Evolutionary conservation across 306 rosid species (phyloP).

Genomic region (Fragaria nilgerrensis): DNA sequence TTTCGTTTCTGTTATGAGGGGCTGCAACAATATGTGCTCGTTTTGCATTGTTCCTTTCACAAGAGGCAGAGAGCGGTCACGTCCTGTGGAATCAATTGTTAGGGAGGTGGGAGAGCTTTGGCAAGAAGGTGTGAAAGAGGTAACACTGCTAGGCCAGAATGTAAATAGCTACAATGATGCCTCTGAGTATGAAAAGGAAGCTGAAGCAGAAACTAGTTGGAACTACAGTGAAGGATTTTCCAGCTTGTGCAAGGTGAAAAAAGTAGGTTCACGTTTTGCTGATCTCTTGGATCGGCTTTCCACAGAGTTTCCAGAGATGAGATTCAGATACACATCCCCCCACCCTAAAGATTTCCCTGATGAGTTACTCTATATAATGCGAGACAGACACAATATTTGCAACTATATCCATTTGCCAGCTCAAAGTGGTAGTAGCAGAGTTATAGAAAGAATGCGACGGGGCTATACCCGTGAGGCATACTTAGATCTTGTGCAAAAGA

Average conservation of each 20-base stretch:
- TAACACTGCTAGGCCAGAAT: slow-evolving; percentile 94
- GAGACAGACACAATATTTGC: slow-evolving; percentile 83
- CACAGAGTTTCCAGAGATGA: slow-evolving; percentile 84
- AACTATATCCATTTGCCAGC: slow-evolving; percentile 86
- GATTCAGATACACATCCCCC: slow-evolving; percentile 97
- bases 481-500: slow-evolving; percentile 84
- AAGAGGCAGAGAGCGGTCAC: slow-evolving; percentile 92
- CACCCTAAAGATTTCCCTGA: slow-evolving; percentile 98
- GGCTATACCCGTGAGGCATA: slow-evolving; percentile 94
- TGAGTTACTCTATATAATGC: slow-evolving; percentile 82
- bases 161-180: slow-evolving; percentile 93
- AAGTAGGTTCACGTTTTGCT: slow-evolving; percentile 84
- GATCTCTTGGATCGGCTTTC: slow-evolving; percentile 88
- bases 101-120: slow-evolving; percentile 90
- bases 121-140: slow-evolving; percentile 92
- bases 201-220: slow-evolving; percentile 73
- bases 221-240: slow-evolving; percentile 88
- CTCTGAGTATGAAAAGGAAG: slow-evolving; percentile 50
- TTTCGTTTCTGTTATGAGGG: slow-evolving; percentile 94
- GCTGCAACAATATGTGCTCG: slow-evolving; percentile 98
- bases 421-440: slow-evolving; percentile 68
- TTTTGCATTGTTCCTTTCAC: slow-evolving; percentile 96
- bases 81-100: slow-evolving; percentile 86
- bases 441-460: slow-evolving; percentile 92
- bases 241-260: slow-evolving; percentile 67